These are phyloP conservation scores for Melianthus villosus DNA, from an alignment of 441 rosid species.

Conservation along the genomic window DNA sequence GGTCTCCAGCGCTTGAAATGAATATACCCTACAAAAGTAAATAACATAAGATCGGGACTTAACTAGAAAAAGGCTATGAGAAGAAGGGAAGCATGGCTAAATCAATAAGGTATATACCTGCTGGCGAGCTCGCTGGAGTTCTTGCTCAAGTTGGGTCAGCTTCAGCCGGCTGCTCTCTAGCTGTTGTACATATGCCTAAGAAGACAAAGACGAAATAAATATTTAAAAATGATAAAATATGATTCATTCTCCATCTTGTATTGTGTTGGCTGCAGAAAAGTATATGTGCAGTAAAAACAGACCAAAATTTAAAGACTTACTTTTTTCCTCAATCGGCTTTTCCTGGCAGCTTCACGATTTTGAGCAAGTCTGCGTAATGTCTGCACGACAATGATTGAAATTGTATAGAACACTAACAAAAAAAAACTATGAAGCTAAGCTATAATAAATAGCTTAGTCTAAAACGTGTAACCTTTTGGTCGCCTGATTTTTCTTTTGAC, in stretches of 20 bases:
- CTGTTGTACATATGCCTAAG: slow-evolving; percentile 78
- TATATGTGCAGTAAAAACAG: slow-evolving; percentile 1
- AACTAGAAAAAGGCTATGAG: not conserved
- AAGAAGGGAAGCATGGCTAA: slow-evolving; percentile 2
- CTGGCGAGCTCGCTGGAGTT: slow-evolving; percentile 79
- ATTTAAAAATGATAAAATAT: no score
- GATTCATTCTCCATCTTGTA: not conserved
- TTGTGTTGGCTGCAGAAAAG: not conserved
- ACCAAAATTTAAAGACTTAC: slow-evolving; percentile 12
- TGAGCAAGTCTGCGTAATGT: slow-evolving; percentile 65
- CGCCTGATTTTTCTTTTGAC: slow-evolving; percentile 54
- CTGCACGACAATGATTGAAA: slow-evolving; percentile 13
- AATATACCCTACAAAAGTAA: slow-evolving; percentile 45
- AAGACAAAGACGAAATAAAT: not conserved
- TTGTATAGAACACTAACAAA: not conserved
- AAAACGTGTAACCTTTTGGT: slow-evolving; percentile 44
- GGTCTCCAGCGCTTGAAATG: slow-evolving; percentile 74
- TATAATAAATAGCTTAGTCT: not conserved
- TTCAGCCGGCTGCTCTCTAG: slow-evolving; percentile 75
- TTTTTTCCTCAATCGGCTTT: slow-evolving; percentile 63
- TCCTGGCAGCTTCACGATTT: slow-evolving; percentile 79
- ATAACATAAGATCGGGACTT: slow-evolving; percentile 3
- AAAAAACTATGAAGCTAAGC: not conserved
- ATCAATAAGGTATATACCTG: slow-evolving; percentile 30
- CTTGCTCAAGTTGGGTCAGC: slow-evolving; percentile 72